These are phyloP conservation scores for Coniella lustricola DNA, from an alignment of 2,329 filamentous ascomycete genomes.

Conservation along the genomic window DNA sequence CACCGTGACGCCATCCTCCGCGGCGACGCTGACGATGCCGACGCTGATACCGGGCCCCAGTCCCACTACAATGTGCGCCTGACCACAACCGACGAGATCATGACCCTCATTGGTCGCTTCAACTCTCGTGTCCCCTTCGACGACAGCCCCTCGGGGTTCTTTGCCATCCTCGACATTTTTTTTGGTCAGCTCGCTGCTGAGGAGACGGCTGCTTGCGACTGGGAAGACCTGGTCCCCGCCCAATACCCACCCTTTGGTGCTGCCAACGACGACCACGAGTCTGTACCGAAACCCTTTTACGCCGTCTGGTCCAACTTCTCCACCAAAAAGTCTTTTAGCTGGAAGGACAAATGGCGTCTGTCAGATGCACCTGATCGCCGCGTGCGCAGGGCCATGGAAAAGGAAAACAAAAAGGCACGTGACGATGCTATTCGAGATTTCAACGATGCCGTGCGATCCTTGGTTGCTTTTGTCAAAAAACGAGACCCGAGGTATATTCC, in stretches of 20 bases:
- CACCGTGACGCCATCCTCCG: slow-evolving; percentile 80
- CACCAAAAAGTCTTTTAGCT: slow-evolving; percentile 79
- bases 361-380: slow-evolving; percentile 83
- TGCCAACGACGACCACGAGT: slow-evolving; percentile 68
- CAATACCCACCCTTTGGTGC: slow-evolving; percentile 80
- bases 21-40: slow-evolving; percentile 46
- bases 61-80: slow-evolving; percentile 56
- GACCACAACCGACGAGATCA: slow-evolving; percentile 75
- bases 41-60: slow-evolving; percentile 24
- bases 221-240: slow-evolving; percentile 51
- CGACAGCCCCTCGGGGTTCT: slow-evolving; percentile 78
- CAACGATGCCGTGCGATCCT: slow-evolving; percentile 81
- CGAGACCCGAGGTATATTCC: slow-evolving; percentile 79
- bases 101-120: slow-evolving; percentile 72
- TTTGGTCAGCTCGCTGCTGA: slow-evolving; percentile 78
- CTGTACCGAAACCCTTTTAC: slow-evolving; percentile 75
- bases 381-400: slow-evolving; percentile 80
- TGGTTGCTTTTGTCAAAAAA: slow-evolving; percentile 85
- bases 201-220: slow-evolving; percentile 67
- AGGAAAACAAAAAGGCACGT: slow-evolving; percentile 80
- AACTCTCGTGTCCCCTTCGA: slow-evolving; percentile 71
- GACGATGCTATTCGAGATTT: slow-evolving; percentile 82
- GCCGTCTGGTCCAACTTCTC: slow-evolving; percentile 71
- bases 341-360: slow-evolving; percentile 79
- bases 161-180: slow-evolving; percentile 65